Evolutionary conservation across 805 yeast species (phyloP).

Genomic region (Metschnikowia koreensis): DNA sequence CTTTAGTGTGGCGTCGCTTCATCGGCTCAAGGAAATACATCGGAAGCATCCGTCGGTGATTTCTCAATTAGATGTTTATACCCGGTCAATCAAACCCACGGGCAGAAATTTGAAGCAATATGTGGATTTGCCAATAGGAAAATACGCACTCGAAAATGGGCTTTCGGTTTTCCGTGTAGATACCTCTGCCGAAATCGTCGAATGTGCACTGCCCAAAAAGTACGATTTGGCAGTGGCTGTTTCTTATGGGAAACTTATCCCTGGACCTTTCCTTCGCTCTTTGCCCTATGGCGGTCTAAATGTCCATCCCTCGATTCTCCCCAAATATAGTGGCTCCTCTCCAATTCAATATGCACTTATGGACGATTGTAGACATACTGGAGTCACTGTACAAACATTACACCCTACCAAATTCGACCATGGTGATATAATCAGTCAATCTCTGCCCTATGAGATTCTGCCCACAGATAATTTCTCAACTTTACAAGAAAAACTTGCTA

Average conservation of each 20-base stretch:
- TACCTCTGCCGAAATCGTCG: constrained; percentile 22
- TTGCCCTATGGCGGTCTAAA: constrained; percentile 71
- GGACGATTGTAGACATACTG: constrained; percentile 61
- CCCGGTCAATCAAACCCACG: constrained; percentile 59
- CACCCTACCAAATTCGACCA: constrained; percentile 85
- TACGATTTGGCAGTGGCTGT: constrained; percentile 83
- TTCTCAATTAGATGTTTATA: constrained; percentile 54
- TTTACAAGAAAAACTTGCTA: constrained; percentile 53
- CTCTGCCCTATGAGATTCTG: constrained; percentile 41
- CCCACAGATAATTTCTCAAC: constrained; percentile 44
- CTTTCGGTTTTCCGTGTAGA: constrained; percentile 54
- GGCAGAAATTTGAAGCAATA: constrained; percentile 54
- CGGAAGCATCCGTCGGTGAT: constrained; percentile 18
- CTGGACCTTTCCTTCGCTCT: constrained; percentile 49
- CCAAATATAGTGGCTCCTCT: constrained; percentile 81
- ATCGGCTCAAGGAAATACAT: constrained; percentile 29
- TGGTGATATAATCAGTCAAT: constrained; percentile 68
- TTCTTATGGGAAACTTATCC: constrained; percentile 83
- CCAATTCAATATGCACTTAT: constrained; percentile 82
- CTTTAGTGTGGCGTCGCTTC: constrained; percentile 60
- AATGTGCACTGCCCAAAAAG: constrained; percentile 11
- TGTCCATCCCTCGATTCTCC: constrained; percentile 90
- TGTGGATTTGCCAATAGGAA: constrained; percentile 54
- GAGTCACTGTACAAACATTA: constrained; percentile 85
- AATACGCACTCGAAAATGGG: constrained; percentile 31